Evolutionary conservation across 331 rosid species (phyloP).

Genomic region (Rhamnella rubrinervis): DNA sequence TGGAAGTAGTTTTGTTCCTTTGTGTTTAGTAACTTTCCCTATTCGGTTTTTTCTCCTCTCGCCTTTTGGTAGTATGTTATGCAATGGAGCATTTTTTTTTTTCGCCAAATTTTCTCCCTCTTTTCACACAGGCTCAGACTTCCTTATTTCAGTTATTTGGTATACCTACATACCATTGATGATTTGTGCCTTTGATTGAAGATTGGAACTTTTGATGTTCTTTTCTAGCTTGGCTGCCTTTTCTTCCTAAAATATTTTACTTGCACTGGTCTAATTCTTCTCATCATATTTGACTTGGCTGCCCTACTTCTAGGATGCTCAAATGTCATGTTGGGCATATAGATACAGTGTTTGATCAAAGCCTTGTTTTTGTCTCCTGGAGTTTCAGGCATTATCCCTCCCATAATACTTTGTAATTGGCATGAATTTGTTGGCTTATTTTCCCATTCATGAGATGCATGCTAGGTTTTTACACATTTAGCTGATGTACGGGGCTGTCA

Average conservation of each 20-base stretch:
- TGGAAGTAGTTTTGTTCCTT: no score
- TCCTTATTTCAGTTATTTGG: no score
- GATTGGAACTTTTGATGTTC: background rate
- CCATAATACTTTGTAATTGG: background rate
- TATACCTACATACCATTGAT: no score
- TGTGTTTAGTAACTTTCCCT: no score
- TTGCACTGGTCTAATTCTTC: background rate
- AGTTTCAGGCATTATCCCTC: background rate
- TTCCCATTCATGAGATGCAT: background rate
- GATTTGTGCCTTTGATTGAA: no score
- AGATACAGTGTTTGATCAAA: constrained; percentile 2
- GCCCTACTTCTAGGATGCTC: background rate
- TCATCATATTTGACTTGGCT: no score
- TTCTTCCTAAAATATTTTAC: background rate
- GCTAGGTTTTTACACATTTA: background rate
- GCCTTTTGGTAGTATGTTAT: no score
- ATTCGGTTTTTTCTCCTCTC: no score
- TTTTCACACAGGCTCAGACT: background rate
- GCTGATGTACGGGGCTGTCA: constrained; percentile 25
- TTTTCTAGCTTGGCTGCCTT: background rate
- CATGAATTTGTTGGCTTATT: constrained; percentile 8
- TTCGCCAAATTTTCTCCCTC: background rate
- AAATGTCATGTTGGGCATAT: background rate
- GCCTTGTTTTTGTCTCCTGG: constrained; percentile 13
- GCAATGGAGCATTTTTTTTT: no score